A percentile compares a stretch with the other conserved stretches of the same genome.
Evolutionary conservation across 148 eudicot genomes (phyloP).

Genomic region (Silene conica): DNA sequence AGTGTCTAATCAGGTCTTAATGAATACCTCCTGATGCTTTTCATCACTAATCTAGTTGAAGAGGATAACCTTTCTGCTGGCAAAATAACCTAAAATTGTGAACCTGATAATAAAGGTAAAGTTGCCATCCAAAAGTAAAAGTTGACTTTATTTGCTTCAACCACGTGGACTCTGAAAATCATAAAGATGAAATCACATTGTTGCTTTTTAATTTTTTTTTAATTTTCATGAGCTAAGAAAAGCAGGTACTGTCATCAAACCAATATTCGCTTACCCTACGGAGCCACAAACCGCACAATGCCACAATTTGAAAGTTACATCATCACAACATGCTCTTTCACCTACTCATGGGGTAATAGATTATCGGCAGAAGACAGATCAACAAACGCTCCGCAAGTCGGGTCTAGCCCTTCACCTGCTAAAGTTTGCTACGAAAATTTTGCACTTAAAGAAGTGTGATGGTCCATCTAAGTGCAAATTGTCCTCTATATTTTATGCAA

Average conservation of each 20-base stretch:
- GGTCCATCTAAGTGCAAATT: too few species aligned
- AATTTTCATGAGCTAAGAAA: slow-evolving; percentile 6
- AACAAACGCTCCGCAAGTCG: too few species aligned
- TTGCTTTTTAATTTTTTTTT: too few species aligned
- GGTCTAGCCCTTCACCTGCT: too few species aligned
- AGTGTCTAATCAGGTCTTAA: background rate
- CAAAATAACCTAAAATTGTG: slow-evolving; percentile 4
- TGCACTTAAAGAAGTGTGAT: too few species aligned
- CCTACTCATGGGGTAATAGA: background rate
- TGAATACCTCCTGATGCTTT: background rate
- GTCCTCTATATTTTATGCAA: too few species aligned
- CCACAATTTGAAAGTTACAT: background rate
- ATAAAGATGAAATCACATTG: slow-evolving; percentile 3
- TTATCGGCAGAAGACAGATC: background rate
- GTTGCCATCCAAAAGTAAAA: slow-evolving; percentile 7
- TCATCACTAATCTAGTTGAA: slow-evolving; percentile 4
- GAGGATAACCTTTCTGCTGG: background rate
- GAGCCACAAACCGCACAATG: background rate
- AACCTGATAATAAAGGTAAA: slow-evolving; percentile 18
- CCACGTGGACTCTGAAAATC: slow-evolving; percentile 11
- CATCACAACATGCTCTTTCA: background rate
- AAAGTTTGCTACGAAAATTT: too few species aligned
- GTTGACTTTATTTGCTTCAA: slow-evolving; percentile 5
- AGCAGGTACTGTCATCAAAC: background rate
- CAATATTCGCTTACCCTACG: background rate